phyloP scores from a whole-genome alignment of 2,329 filamentous ascomycete genomes.

The Simplicillium sp. region DNA sequence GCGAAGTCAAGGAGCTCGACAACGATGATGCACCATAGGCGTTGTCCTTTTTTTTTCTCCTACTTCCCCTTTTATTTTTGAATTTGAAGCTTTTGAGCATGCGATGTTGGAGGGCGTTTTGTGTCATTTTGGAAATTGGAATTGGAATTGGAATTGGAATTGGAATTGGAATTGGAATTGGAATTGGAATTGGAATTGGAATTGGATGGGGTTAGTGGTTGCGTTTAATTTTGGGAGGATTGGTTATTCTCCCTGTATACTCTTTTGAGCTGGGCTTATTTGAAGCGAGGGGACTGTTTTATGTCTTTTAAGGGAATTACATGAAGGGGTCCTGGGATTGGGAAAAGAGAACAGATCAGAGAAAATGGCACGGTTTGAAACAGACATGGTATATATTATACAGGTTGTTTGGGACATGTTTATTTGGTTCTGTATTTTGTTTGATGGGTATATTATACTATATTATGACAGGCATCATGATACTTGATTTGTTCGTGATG shows the following conservation, averaged over 20 bases:
- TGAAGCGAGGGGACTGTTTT: constrained; percentile 5
- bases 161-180: constrained; percentile 1
- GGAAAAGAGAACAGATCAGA: too few relatives aligned
- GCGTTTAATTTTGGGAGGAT: constrained; percentile 2
- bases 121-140: neutral
- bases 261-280: neutral
- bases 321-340: too few relatives aligned
- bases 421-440: neutral
- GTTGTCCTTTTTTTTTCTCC: neutral
- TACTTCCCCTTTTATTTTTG: neutral
- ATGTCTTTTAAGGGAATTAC: constrained; percentile 1
- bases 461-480: too few relatives aligned
- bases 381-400: constrained; percentile 1
- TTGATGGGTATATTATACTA: too few relatives aligned
- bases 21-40: too few relatives aligned
- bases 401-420: constrained; percentile 1
- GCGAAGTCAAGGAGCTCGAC: constrained; percentile 1
- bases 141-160: constrained; percentile 1
- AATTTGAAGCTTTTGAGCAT: too few relatives aligned
- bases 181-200: neutral
- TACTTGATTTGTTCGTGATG: too few relatives aligned
- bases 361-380: neutral
- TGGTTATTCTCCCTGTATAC: neutral
- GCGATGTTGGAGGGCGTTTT: neutral
- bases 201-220: too few relatives aligned